Conservation (phyloP, 805 yeast genomes). For the Teunomyces pallodes region DNA sequence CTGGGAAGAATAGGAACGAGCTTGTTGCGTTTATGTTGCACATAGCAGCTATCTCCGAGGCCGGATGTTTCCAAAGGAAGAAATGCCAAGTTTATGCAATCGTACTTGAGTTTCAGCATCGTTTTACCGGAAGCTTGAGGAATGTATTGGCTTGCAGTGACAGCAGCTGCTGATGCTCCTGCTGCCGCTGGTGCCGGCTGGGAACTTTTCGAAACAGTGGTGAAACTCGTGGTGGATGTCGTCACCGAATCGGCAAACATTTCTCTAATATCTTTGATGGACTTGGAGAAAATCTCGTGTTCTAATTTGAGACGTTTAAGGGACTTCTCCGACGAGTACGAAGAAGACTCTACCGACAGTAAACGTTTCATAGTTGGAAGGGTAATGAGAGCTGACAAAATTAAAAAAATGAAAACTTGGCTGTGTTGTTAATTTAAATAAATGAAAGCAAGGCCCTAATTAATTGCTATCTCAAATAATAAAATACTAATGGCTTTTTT, state of each 20-base stretch:
- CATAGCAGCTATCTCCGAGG: background rate
- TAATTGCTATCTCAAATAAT: background rate
- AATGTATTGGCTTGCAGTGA: background rate
- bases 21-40: background rate
- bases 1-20: conserved; percentile 7
- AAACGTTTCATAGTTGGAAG: conserved; percentile 6
- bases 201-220: background rate
- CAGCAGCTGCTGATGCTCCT: background rate
- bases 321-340: conserved; percentile 13
- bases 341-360: conserved; percentile 5
- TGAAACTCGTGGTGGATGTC: conserved; percentile 1
- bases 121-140: background rate
- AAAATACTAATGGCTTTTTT: background rate
- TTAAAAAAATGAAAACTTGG: background rate
- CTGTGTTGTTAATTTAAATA: background rate
- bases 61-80: conserved; percentile 7
- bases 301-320: conserved; percentile 17
- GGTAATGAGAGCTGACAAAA: background rate
- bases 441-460: conserved; percentile 1
- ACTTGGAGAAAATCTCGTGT: conserved; percentile 21
- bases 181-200: background rate
- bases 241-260: conserved; percentile 16
- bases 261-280: conserved; percentile 22
- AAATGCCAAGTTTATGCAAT: conserved; percentile 13
- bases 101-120: conserved; percentile 9